A percentile compares a stretch with the other conserved stretches of the same genome.
phyloP scores from a whole-genome alignment of 2,329 filamentous ascomycete genomes.

The Colletotrichum shisoi region DNA sequence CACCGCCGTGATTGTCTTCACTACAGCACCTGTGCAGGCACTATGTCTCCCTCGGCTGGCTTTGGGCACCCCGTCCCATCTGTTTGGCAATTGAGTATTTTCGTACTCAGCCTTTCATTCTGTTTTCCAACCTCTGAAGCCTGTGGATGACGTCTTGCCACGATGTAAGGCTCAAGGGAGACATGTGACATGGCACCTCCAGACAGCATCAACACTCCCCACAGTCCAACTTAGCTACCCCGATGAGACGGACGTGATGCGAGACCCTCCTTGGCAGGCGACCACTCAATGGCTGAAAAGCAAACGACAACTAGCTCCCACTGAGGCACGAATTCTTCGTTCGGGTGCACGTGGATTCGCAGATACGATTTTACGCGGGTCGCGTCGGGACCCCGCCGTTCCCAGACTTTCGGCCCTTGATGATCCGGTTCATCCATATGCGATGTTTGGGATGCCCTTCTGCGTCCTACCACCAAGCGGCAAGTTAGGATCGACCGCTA shows the following conservation, averaged over 20 bases:
- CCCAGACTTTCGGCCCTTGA: conserved; percentile 14
- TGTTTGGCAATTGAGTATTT: neutral
- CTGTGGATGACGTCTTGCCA: conserved; percentile 13
- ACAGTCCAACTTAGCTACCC: conserved; percentile 14
- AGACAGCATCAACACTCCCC: conserved; percentile 20
- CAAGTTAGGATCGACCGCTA: neutral
- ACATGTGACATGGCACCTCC: conserved; percentile 22
- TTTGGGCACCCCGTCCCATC: conserved; percentile 11
- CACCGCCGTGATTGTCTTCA: conserved; percentile 12
- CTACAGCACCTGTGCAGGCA: neutral
- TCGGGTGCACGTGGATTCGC: neutral
- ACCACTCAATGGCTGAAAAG: conserved; percentile 13
- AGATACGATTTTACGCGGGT: conserved; percentile 28
- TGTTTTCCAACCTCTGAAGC: conserved; percentile 10
- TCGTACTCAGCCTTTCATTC: conserved; percentile 9
- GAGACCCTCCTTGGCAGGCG: conserved; percentile 1
- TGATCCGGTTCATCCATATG: conserved; percentile 25
- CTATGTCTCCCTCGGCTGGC: neutral
- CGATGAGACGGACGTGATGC: conserved; percentile 23
- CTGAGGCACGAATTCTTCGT: neutral
- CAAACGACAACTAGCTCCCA: neutral
- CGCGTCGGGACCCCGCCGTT: conserved; percentile 13
- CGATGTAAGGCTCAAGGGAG: conserved; percentile 28
- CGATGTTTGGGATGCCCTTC: conserved; percentile 8
- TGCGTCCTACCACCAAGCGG: neutral